Evolutionary conservation across 495 filamentous ascomycete genomes (phyloP).

Genomic region (Achaetomiella virescens): DNA sequence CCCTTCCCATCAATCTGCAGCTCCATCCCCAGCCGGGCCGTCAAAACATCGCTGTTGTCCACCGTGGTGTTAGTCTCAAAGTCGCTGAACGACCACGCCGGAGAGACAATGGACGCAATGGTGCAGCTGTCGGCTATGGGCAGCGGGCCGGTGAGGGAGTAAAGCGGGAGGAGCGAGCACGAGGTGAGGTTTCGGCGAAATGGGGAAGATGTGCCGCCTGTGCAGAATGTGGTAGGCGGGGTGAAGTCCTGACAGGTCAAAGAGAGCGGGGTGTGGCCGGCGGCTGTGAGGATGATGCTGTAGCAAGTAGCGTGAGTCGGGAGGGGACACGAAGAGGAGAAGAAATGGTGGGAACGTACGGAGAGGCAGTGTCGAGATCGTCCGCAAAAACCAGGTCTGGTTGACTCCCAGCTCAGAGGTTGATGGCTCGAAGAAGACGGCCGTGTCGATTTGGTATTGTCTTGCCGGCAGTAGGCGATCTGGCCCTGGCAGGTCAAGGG

Average conservation of each 20-base stretch:
- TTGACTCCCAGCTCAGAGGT: conserved; percentile 11
- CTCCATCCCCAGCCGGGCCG: conserved; percentile 25
- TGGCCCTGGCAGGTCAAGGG: conserved; percentile 6
- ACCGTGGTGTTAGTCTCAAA: conserved; percentile 16
- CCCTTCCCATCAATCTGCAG: conserved; percentile 15
- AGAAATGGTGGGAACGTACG: conserved; percentile 13
- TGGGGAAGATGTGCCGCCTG: conserved; percentile 4
- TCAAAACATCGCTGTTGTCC: background rate
- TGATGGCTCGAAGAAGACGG: background rate
- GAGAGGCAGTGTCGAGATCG: conserved; percentile 11
- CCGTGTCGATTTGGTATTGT: conserved; percentile 13
- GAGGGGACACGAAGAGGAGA: background rate
- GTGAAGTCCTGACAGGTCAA: conserved; percentile 10
- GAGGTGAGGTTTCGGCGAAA: conserved; percentile 15
- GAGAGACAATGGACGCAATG: conserved; percentile 25
- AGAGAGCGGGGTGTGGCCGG: conserved; percentile 1
- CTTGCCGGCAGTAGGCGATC: background rate
- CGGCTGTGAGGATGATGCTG: conserved; percentile 10
- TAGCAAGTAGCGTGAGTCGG: background rate
- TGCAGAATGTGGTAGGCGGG: conserved; percentile 13
- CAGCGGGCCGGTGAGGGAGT: conserved; percentile 26
- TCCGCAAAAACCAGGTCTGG: conserved; percentile 25
- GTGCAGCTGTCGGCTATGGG: conserved; percentile 23
- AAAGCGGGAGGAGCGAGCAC: conserved; percentile 15
- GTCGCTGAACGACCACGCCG: conserved; percentile 18